Evolutionary conservation across 2,329 filamentous ascomycete genomes (phyloP), one percentile per base, ranked within the genome.

Genomic region (Ophiostoma sp.): DNA sequence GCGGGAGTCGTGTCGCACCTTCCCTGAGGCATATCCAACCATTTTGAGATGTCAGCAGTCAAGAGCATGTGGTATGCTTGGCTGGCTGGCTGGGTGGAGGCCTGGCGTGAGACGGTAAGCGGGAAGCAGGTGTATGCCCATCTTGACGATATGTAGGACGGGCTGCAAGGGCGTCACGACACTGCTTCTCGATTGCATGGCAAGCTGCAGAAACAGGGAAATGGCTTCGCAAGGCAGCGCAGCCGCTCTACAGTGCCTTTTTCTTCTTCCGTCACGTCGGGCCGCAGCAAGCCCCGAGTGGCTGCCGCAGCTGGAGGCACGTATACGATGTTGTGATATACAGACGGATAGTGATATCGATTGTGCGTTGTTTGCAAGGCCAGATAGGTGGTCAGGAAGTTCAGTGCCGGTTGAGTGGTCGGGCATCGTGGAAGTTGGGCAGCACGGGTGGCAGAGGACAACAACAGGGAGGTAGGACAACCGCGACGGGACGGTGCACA

Each of bases 31-130:
- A 27, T 27, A 27, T 27, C 27, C 27, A 27, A 27, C 27, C 27
- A 27, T 27, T 27, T 27, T 27, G 1, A 27, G 27, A 27, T 2
- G 27, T 12, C 45, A 47, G n/a, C n/a, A 18, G 47, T 52, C 16
- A 47, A 12, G 9, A 18, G 47, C 12, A 12, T 5, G 18, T 52
- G 27, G 7, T 52, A 52, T 16, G 18, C 5, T 55, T 9, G 18
- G 47, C 16, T 27, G 27, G n/a, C 12, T 44, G 5, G 12, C 42
- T 44, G 42, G 18, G 14, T 11, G 49, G 49, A 55, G 49, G 49
- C 49, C 49, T 55, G 49, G 49, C 49, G 49, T 55, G n/a, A 55
- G 49, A 55, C n/a, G 18, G 49, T 55, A 55, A 55, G 49, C 49
- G 27, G 27, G 27, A 27, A 27, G 27, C 27, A 27, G 27, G 27